Conservation (phyloP, 305 asterid species). For the Fraxinus paxiana region DNA sequence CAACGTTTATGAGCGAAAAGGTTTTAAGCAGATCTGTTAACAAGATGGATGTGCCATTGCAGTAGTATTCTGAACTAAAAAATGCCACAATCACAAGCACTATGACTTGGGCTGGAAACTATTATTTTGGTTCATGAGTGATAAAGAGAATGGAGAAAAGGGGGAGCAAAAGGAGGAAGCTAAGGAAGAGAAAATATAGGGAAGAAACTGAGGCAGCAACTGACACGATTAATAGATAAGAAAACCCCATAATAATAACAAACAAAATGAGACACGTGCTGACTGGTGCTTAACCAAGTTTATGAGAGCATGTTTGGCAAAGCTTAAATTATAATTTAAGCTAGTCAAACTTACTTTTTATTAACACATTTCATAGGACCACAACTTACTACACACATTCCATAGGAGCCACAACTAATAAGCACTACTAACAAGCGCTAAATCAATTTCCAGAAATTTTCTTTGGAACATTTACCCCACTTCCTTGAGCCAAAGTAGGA, state of each 20-base stretch:
- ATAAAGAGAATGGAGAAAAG: neutral
- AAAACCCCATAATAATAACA: neutral
- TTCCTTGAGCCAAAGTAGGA: neutral
- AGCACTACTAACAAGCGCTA: neutral
- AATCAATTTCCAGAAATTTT: neutral
- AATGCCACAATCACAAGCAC: neutral
- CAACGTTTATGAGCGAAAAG: neutral
- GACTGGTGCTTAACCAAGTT: neutral
- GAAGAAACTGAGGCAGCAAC: neutral
- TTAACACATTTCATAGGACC: neutral
- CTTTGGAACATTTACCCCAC: neutral
- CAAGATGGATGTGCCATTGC: neutral
- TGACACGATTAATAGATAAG: neutral
- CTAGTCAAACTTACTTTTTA: neutral
- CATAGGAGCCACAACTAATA: neutral
- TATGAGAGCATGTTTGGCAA: neutral
- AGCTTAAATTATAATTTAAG: neutral
- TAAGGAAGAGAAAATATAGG: neutral
- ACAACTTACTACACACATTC: neutral
- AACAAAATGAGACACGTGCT: neutral
- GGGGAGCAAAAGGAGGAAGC: neutral
- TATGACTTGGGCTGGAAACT: neutral
- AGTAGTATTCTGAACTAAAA: neutral
- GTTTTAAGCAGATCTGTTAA: neutral
- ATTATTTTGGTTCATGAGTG: neutral